Percentiles rank a stretch among this genome's conserved stretches.
Evolutionary conservation across 768 basidiomycete genomes (phyloP).

Genomic region (Mycena albidolilacea): DNA sequence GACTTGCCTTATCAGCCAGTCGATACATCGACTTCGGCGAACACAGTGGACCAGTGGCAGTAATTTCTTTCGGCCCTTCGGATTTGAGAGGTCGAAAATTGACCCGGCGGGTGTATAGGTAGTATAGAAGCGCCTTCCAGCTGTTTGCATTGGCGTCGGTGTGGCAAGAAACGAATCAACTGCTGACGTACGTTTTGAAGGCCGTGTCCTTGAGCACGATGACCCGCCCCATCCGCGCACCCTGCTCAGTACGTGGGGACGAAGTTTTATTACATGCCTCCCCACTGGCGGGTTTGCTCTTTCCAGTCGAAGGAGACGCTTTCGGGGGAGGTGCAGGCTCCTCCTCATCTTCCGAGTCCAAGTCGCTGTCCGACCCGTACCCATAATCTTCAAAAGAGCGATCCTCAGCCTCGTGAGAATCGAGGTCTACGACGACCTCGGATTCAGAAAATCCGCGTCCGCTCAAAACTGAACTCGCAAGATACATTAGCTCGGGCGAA

Average conservation of each 20-base stretch:
- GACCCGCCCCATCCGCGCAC: slow-evolving; percentile 28
- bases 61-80: slow-evolving; percentile 19
- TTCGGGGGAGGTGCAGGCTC: background rate
- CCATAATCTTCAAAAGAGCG: slow-evolving; percentile 29
- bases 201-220: slow-evolving; percentile 41
- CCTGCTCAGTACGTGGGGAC: background rate
- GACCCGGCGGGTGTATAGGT: slow-evolving; percentile 54
- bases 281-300: background rate
- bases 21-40: slow-evolving; percentile 64
- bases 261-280: background rate
- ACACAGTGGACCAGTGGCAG: slow-evolving; percentile 39
- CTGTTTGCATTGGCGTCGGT: slow-evolving; percentile 40
- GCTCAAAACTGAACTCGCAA: slow-evolving; percentile 30
- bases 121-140: slow-evolving; percentile 56
- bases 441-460: slow-evolving; percentile 30
- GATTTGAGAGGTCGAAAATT: slow-evolving; percentile 52
- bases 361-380: slow-evolving; percentile 44
- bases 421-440: slow-evolving; percentile 11
- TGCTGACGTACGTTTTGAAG: slow-evolving; percentile 40
- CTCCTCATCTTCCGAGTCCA: slow-evolving; percentile 28
- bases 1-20: slow-evolving; percentile 54
- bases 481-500: background rate
- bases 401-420: slow-evolving; percentile 24
- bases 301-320: background rate
- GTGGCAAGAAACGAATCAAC: background rate